Conservation (phyloP, 805 yeast species). For the Ogataea trehalophila region DNA sequence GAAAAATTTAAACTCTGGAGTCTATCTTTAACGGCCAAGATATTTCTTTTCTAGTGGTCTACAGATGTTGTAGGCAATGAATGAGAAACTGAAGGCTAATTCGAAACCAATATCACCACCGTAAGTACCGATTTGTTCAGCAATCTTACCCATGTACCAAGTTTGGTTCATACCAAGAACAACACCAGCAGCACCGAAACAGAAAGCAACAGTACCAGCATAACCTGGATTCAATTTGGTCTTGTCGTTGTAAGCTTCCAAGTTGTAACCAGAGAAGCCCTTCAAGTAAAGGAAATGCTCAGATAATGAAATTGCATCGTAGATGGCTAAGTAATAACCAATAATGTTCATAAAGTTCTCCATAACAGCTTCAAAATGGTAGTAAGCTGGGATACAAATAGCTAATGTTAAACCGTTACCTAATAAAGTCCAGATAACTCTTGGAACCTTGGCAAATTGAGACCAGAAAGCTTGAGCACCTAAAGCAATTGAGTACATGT, state of each 20-base stretch:
- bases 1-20: too few relatives aligned
- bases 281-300: constrained; percentile 80
- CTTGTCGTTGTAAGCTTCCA: constrained; percentile 55
- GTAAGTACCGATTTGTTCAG: constrained; percentile 48
- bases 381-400: constrained; percentile 84
- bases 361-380: constrained; percentile 68
- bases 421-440: constrained; percentile 73
- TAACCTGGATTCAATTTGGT: constrained; percentile 63
- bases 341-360: constrained; percentile 85
- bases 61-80: constrained; percentile 50
- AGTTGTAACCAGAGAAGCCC: constrained; percentile 58
- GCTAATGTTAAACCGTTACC: constrained; percentile 79
- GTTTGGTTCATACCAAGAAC: constrained; percentile 84
- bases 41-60: constrained; percentile 68
- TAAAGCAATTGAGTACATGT: constrained; percentile 85
- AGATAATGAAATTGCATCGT: constrained; percentile 66
- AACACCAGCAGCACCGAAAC: constrained; percentile 81
- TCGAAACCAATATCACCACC: constrained; percentile 92
- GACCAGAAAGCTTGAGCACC: constrained; percentile 85
- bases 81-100: constrained; percentile 63
- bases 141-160: constrained; percentile 77
- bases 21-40: constrained; percentile 38
- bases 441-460: constrained; percentile 68
- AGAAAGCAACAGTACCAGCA: constrained; percentile 75
- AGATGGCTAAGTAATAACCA: constrained; percentile 87